Conservation (phyloP, 495 filamentous ascomycete genomes). For the Talaromyces nanjingensis region DNA sequence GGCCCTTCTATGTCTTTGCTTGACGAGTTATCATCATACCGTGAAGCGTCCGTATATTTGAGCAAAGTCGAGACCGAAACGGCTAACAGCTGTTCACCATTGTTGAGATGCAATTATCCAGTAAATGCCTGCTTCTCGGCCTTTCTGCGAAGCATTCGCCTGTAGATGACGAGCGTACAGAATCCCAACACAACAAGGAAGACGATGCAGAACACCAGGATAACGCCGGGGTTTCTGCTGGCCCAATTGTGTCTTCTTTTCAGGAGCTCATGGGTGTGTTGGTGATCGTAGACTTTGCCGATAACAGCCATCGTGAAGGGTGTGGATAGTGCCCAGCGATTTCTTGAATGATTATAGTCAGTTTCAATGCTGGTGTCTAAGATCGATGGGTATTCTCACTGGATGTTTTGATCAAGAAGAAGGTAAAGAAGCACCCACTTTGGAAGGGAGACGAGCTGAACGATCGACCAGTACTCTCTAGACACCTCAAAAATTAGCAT, state of each 20-base stretch:
- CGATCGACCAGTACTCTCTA: neutral
- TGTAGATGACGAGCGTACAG: conserved; percentile 34
- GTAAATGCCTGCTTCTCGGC: conserved; percentile 22
- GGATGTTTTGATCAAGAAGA: neutral
- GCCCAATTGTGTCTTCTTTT: conserved; percentile 44
- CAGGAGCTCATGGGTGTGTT: conserved; percentile 16
- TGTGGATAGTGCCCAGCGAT: neutral
- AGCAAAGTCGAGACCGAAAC: neutral
- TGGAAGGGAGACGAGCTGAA: conserved; percentile 1
- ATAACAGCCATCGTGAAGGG: conserved; percentile 31
- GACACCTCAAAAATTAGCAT: neutral
- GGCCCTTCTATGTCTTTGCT: neutral
- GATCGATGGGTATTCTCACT: neutral
- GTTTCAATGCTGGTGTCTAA: neutral
- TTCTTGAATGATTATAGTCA: neutral
- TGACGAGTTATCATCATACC: neutral
- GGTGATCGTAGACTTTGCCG: conserved; percentile 18
- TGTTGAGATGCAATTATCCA: neutral
- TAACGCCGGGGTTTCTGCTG: conserved; percentile 38
- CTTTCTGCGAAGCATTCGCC: conserved; percentile 29
- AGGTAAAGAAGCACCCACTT: conserved; percentile 5
- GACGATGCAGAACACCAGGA: conserved; percentile 49
- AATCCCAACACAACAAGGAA: conserved; percentile 40
- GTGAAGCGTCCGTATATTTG: neutral
- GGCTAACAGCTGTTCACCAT: neutral